Conservation (phyloP, 192 early-diverging fungal species). For the Entomortierella chlamydospora region DNA sequence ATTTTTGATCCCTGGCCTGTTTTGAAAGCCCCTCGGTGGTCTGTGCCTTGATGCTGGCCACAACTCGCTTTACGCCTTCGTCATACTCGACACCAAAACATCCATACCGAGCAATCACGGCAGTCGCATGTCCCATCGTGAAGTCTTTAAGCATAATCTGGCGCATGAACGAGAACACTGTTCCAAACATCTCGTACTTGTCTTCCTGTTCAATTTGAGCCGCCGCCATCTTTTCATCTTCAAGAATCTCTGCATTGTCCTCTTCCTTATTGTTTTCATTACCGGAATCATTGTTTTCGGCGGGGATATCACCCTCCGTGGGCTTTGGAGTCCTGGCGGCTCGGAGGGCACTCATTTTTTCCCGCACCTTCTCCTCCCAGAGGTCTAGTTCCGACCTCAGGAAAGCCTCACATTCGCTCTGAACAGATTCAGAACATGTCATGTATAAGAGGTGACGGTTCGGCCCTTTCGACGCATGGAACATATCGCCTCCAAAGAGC, state of each 20-base stretch:
- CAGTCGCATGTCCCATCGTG: conserved; percentile 35
- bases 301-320: neutral
- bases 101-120: conserved; percentile 54
- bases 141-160: conserved; percentile 59
- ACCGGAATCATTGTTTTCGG: neutral
- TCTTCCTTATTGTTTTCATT: conserved; percentile 2
- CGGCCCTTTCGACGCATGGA: conserved; percentile 25
- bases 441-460: conserved; percentile 42
- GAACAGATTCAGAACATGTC: conserved; percentile 39
- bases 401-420: conserved; percentile 52
- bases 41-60: conserved; percentile 54
- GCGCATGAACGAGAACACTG: conserved; percentile 54
- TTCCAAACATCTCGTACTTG: conserved; percentile 53
- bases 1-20: conserved; percentile 11
- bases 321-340: conserved; percentile 21
- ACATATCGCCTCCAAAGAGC: conserved; percentile 63
- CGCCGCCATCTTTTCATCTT: conserved; percentile 29
- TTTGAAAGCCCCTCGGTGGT: conserved; percentile 20
- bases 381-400: conserved; percentile 50
- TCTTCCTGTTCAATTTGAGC: conserved; percentile 40
- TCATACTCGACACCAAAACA: conserved; percentile 56
- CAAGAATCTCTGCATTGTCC: conserved; percentile 15
- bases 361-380: conserved; percentile 29
- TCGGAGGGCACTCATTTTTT: conserved; percentile 13
- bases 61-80: conserved; percentile 56